Conservation (phyloP, 1,139 yeast genomes). For the Nakaseomyces bracarensis region DNA sequence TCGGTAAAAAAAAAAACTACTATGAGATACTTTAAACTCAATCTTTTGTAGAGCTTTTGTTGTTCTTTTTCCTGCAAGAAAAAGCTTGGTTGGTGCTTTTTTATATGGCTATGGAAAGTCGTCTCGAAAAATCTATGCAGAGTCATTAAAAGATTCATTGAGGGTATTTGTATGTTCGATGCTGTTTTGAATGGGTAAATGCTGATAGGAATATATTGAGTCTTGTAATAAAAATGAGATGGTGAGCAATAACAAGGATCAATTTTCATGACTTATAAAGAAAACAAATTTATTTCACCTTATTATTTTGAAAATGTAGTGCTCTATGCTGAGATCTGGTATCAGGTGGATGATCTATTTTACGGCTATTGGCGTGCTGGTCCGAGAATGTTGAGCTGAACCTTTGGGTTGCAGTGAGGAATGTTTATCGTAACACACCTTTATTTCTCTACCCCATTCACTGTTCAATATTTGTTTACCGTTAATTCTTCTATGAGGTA, state of each 20-base stretch:
- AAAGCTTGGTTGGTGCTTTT: too few relatives aligned
- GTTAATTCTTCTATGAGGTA: slow-evolving; percentile 76
- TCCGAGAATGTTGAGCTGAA: neutral
- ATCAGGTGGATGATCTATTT: neutral
- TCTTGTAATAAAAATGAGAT: neutral
- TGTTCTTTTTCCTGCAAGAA: neutral
- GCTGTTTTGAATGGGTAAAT: too few relatives aligned
- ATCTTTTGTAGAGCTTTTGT: neutral
- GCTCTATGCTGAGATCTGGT: neutral
- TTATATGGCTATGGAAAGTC: too few relatives aligned
- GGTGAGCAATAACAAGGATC: too few relatives aligned
- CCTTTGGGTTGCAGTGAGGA: slow-evolving; percentile 6
- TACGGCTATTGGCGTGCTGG: neutral
- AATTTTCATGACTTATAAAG: neutral
- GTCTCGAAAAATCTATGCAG: too few relatives aligned
- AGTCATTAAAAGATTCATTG: neutral
- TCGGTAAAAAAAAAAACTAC: too few relatives aligned
- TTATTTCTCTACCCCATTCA: slow-evolving; percentile 92
- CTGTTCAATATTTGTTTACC: slow-evolving; percentile 82
- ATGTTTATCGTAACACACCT: slow-evolving; percentile 60
- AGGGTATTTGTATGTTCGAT: neutral
- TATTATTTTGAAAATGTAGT: neutral
- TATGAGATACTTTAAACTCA: neutral
- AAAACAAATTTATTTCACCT: neutral
- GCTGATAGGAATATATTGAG: too few relatives aligned